Conservation (phyloP, 106 monocot species). For the Dactylorhiza incarnata region DNA sequence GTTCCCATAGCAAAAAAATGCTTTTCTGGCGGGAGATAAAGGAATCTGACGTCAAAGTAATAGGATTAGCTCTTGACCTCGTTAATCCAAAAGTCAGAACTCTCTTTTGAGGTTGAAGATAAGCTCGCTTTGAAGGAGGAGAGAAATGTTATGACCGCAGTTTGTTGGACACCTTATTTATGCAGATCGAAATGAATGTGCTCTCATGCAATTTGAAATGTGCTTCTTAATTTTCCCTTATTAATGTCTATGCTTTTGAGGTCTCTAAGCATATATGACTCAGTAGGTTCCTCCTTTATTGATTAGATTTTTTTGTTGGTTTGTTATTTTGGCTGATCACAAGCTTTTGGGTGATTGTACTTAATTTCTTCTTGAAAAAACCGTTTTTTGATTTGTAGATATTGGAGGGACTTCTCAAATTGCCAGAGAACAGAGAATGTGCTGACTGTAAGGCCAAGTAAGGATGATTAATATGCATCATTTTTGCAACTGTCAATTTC, state of each 20-base stretch:
- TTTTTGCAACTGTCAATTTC: not conserved
- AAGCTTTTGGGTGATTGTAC: not conserved
- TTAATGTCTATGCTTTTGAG: not conserved
- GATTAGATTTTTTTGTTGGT: not conserved
- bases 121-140: too few relatives aligned
- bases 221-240: not conserved
- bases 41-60: too few relatives aligned
- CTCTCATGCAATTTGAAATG: not conserved
- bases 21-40: too few relatives aligned
- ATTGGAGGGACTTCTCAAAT: slow-evolving; percentile 75
- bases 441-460: slow-evolving; percentile 97
- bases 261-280: not conserved
- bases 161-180: too few relatives aligned
- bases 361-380: not conserved
- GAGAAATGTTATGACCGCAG: too few relatives aligned
- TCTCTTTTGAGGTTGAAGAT: too few relatives aligned
- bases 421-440: slow-evolving; percentile 92
- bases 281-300: not conserved
- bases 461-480: slow-evolving; percentile 6
- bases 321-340: not conserved
- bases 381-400: slow-evolving; percentile 30
- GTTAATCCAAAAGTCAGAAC: too few relatives aligned
- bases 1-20: too few relatives aligned
- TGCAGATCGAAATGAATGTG: not conserved
- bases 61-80: too few relatives aligned